Evolutionary conservation across 345 rosid genomes (phyloP), one percentile per base, ranked within the genome.

Genomic region (Conringia planisiliqua): DNA sequence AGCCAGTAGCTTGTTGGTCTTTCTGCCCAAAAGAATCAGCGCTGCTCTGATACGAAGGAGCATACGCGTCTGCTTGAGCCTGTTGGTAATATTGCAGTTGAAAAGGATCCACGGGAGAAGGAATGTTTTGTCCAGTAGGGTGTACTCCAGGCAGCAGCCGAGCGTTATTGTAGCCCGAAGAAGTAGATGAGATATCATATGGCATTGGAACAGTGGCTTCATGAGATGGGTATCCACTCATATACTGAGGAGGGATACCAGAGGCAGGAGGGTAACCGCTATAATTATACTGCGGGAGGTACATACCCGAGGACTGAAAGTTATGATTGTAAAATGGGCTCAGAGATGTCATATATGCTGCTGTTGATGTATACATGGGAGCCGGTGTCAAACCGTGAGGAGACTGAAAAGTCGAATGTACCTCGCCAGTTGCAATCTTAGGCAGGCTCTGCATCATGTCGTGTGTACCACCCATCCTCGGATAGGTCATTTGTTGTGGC

Each of bases 81-180:
- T 88, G 93, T 57, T 88, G 96, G 69, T 82, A 84, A 81, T 89
- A 91, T 16, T 83, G 92, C 87, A 89, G 51, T 24, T 91, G 92
- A 74, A 82, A 67, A 26, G 93, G 93, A 86, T 89, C 92, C 51
- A 85, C 69, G 51, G 82, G 82, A 55, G 90, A 65, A 64, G 93
- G 86, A 73, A 62, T 7, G 64, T 51, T 66, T 36, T 78, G 81
- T 59, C 70, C 81, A 66, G 59, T 40, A 3, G 77, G 55, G 58
- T 68, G 32, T 24, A 29, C 68, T 65, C 81, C 81, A 39, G 81
- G 62, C 4, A 65, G 40, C 12, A 71, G 42, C 68, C 56, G 62
- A 58, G 77, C 32, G 10, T 72, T 78, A 67, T 72, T 72, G 52
- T 72, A 87, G 20, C 87, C 86, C 2, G 81, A 68, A 78, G 83